A percentile compares a stretch with the other conserved stretches of the same genome.
phyloP scores from a whole-genome alignment of 140 eudicot species.

The Flaveria floridana region DNA sequence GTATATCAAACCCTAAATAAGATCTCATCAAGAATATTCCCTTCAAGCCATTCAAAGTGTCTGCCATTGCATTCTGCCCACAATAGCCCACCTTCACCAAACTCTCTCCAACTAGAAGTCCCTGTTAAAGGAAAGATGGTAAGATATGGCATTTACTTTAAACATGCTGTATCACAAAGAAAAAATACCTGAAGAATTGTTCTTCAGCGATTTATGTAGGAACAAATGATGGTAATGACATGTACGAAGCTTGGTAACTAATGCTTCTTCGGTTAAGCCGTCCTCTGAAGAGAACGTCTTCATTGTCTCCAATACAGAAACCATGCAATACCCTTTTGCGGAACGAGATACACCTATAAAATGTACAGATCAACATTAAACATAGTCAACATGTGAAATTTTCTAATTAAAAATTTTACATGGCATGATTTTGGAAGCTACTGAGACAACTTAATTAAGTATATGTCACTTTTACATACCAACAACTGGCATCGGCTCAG shows the following conservation, averaged over 20 bases:
- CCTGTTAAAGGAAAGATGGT: constrained; percentile 46
- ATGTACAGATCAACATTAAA: neutral
- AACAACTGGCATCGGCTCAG: constrained; percentile 97
- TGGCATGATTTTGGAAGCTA: neutral
- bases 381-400: neutral
- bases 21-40: constrained; percentile 59
- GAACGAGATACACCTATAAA: constrained; percentile 77
- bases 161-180: neutral
- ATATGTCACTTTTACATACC: constrained; percentile 47
- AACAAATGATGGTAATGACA: constrained; percentile 86
- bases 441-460: neutral
- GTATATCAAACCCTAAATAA: constrained; percentile 52
- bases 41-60: constrained; percentile 90
- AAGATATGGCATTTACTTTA: neutral
- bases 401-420: neutral
- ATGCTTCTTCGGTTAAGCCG: constrained; percentile 88
- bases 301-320: constrained; percentile 91
- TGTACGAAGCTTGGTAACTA: constrained; percentile 92
- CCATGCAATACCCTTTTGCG: constrained; percentile 85
- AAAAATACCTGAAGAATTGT: constrained; percentile 69
- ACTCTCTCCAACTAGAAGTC: constrained; percentile 90
- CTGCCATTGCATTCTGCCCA: constrained; percentile 92
- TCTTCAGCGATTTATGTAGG: constrained; percentile 74
- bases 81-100: constrained; percentile 96
- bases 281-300: constrained; percentile 80